Conservation (phyloP, 1,284 basidiomycete genomes). For the Irpex sp. region DNA sequence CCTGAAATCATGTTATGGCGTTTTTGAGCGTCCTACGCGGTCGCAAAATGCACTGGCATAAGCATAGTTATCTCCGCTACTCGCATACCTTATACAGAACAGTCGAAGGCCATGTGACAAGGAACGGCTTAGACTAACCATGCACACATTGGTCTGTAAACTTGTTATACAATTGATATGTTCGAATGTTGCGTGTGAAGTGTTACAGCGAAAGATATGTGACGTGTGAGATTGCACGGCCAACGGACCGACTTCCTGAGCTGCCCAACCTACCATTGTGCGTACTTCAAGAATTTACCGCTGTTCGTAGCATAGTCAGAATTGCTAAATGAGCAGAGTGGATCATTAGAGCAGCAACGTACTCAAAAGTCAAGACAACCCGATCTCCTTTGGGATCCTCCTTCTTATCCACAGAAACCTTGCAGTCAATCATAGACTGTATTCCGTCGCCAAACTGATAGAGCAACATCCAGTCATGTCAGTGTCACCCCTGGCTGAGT, state of each 20-base stretch:
- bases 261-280: conserved; percentile 47
- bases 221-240: not conserved
- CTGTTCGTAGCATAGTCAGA: conserved; percentile 28
- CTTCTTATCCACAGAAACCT: conserved; percentile 70
- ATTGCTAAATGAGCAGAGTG: not conserved
- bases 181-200: not conserved
- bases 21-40: not conserved
- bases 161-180: not conserved
- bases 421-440: conserved; percentile 89
- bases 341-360: conserved; percentile 29
- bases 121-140: too few relatives aligned
- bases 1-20: not conserved
- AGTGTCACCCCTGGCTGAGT: too few relatives aligned
- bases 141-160: too few relatives aligned
- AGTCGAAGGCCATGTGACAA: too few relatives aligned
- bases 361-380: conserved; percentile 82
- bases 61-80: too few relatives aligned
- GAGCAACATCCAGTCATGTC: too few relatives aligned
- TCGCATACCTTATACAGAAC: too few relatives aligned
- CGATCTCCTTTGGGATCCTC: conserved; percentile 81
- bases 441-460: conserved; percentile 84
- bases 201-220: not conserved
- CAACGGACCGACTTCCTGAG: not conserved
- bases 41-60: too few relatives aligned
- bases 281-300: conserved; percentile 73